Conservation (phyloP, 2,329 filamentous ascomycete genomes). For the Cladosporium sp. region DNA sequence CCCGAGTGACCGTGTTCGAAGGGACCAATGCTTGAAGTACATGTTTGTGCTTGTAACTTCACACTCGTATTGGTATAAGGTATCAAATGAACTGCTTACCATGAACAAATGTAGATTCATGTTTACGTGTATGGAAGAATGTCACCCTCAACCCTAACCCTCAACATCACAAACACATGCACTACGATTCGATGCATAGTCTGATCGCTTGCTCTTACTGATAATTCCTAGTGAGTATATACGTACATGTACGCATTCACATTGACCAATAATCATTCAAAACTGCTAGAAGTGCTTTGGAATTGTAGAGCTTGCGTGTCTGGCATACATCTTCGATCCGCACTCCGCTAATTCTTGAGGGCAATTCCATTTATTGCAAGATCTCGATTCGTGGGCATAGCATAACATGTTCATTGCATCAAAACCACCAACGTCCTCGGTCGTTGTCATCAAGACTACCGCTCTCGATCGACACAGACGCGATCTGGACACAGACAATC, state of each 20-base stretch:
- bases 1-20: neutral
- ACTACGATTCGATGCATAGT: no score
- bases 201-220: neutral
- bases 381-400: neutral
- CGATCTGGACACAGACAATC: neutral
- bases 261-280: neutral
- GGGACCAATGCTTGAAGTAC: neutral
- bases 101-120: no score
- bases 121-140: no score
- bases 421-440: neutral
- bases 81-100: no score
- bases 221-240: neutral
- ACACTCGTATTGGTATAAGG: neutral
- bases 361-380: neutral
- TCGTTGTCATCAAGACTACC: neutral
- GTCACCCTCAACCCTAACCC: no score
- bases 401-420: neutral
- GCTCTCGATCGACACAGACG: neutral
- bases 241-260: neutral
- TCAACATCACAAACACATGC: no score
- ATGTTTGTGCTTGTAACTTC: neutral
- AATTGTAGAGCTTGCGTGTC: neutral
- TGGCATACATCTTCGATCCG: neutral
- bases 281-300: neutral
- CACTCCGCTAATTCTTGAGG: neutral